Conservation (phyloP, 306 rosid genomes). For the Vigna hirtella region DNA sequence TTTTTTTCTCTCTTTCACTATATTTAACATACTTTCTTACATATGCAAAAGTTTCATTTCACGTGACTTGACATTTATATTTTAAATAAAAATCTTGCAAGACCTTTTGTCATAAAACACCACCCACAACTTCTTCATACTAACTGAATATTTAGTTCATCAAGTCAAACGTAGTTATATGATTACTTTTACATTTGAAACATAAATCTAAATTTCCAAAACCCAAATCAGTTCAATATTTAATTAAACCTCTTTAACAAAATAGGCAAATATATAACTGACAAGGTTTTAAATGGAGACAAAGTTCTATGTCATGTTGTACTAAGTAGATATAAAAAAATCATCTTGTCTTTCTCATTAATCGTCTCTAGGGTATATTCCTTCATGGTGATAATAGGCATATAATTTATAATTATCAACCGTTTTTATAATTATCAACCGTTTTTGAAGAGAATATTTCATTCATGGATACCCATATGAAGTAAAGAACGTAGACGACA, state of each 20-base stretch:
- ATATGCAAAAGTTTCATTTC: neutral
- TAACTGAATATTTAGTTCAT: too few species aligned
- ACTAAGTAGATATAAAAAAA: neutral
- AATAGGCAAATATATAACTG: neutral
- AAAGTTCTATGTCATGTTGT: neutral
- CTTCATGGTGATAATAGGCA: neutral
- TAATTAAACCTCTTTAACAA: neutral
- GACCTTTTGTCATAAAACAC: neutral
- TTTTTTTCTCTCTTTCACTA: neutral
- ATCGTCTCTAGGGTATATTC: constrained; percentile 4
- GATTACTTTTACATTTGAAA: too few species aligned
- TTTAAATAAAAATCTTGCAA: neutral
- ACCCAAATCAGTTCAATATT: too few species aligned
- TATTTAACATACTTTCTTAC: neutral
- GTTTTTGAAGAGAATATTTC: neutral
- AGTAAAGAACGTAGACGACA: neutral
- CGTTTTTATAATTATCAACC: neutral
- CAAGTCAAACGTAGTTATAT: too few species aligned
- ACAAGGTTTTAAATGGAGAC: neutral
- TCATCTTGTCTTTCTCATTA: neutral
- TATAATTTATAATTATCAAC: neutral
- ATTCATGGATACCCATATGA: neutral
- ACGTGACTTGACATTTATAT: neutral
- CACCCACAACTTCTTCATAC: neutral
- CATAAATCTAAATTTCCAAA: too few species aligned